These are phyloP conservation scores for Striga hermonthica DNA, from an alignment of 305 asterid genomes.

Conservation along the genomic window DNA sequence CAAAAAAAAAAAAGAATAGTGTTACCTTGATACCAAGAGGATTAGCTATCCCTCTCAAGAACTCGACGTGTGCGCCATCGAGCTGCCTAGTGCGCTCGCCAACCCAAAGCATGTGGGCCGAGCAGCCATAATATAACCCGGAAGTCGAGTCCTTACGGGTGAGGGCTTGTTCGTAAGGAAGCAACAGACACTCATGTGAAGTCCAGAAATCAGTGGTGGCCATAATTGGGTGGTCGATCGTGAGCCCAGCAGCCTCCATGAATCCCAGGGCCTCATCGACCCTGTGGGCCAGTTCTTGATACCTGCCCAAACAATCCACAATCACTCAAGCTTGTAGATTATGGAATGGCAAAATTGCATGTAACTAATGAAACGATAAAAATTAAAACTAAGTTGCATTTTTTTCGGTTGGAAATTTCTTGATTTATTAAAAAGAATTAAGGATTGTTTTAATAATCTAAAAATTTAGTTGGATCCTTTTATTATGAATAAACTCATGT, in stretches of 20 bases:
- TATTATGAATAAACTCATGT: no score
- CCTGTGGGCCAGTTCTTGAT: slow-evolving; percentile 43
- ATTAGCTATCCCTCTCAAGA: slow-evolving; percentile 46
- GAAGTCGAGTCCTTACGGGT: slow-evolving; percentile 49
- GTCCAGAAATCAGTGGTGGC: slow-evolving; percentile 52
- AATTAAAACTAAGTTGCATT: no score
- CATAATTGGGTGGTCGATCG: slow-evolving; percentile 48
- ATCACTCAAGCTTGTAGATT: no score
- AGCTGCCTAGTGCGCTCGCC: slow-evolving; percentile 49
- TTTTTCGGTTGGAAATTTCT: no score
- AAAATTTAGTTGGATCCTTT: no score
- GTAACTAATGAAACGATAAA: no score
- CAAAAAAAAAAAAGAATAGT: no score
- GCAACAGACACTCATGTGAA: slow-evolving; percentile 49
- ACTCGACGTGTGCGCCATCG: slow-evolving; percentile 52
- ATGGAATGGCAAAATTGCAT: no score
- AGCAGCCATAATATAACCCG: slow-evolving; percentile 44
- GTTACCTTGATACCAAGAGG: slow-evolving; percentile 48
- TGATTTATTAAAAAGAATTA: no score
- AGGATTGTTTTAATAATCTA: no score
- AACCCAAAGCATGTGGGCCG: slow-evolving; percentile 52
- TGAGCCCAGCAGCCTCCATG: slow-evolving; percentile 49
- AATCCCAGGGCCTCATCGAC: slow-evolving; percentile 51
- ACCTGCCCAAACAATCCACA: slow-evolving; percentile 30
- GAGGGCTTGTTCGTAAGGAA: slow-evolving; percentile 50